Conservation (phyloP, 1,139 yeast species). For the Hemisphaericaspora lyxosophila region DNA sequence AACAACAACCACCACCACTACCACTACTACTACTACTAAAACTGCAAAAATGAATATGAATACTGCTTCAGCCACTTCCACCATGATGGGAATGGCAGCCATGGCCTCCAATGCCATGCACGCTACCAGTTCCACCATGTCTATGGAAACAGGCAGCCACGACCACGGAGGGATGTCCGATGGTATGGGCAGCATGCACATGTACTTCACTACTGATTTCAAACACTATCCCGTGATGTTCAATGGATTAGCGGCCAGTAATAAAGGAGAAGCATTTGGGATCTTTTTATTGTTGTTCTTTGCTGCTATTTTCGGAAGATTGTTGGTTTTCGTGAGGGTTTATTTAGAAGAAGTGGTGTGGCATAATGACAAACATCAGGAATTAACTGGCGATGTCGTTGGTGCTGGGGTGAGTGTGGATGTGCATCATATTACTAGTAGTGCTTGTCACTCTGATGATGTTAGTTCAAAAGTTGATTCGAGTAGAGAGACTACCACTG, state of each 20-base stretch:
- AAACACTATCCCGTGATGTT: constrained; percentile 62
- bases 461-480: constrained; percentile 4
- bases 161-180: constrained; percentile 22
- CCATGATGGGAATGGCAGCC: not conserved
- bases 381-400: constrained; percentile 11
- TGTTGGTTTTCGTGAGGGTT: constrained; percentile 55
- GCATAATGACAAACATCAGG: constrained; percentile 35
- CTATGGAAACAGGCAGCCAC: constrained; percentile 19
- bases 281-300: constrained; percentile 61
- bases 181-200: constrained; percentile 50
- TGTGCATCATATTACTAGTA: not conserved
- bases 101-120: not conserved
- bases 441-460: not conserved
- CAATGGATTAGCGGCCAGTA: constrained; percentile 48
- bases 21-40: no score
- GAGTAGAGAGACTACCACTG: constrained; percentile 1
- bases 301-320: constrained; percentile 57
- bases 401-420: constrained; percentile 4
- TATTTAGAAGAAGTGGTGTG: constrained; percentile 69
- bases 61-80: not conserved
- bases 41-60: not conserved
- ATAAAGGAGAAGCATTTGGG: constrained; percentile 67
- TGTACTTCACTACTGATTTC: constrained; percentile 53
- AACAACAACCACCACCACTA: no score
- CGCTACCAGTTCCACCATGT: constrained; percentile 10